A percentile compares a stretch with the other conserved stretches of the same genome.
These are phyloP conservation scores for Teunomyces panamensis DNA, from an alignment of 805 yeast species.

Conservation along the genomic window DNA sequence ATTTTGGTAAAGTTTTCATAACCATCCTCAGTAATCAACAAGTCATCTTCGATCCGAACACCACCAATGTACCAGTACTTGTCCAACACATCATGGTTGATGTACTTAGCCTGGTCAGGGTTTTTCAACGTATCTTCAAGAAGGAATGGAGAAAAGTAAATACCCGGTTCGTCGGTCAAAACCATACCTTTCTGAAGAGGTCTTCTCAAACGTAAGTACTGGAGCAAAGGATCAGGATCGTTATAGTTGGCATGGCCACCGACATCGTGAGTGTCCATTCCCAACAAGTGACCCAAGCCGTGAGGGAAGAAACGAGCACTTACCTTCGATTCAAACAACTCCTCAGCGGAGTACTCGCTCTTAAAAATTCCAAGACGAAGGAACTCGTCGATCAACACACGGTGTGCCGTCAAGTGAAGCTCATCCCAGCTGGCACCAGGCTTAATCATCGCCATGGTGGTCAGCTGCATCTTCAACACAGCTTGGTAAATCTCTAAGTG, in stretches of 20 bases:
- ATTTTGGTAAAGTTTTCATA: conserved; percentile 77
- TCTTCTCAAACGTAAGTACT: conserved; percentile 80
- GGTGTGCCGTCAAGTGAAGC: conserved; percentile 77
- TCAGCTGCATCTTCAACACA: conserved; percentile 79
- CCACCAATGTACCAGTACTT: conserved; percentile 93
- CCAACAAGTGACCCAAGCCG: conserved; percentile 90
- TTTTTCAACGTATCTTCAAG: conserved; percentile 58
- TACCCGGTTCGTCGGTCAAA: conserved; percentile 93
- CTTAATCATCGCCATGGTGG: conserved; percentile 65
- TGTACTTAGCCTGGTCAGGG: conserved; percentile 50
- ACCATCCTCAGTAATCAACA: conserved; percentile 73
- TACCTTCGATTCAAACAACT: conserved; percentile 65
- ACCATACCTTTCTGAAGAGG: conserved; percentile 72
- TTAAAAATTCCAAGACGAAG: conserved; percentile 74
- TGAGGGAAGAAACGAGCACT: conserved; percentile 89
- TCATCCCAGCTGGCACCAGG: conserved; percentile 89
- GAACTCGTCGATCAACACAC: conserved; percentile 68
- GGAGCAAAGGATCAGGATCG: conserved; percentile 74
- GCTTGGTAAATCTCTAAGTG: conserved; percentile 77
- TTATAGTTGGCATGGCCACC: conserved; percentile 85
- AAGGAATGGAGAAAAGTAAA: conserved; percentile 83
- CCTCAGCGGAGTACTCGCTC: conserved; percentile 50
- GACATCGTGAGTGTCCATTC: conserved; percentile 95
- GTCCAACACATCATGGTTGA: conserved; percentile 63
- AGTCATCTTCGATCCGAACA: conserved; percentile 93